A percentile compares a stretch with the other conserved stretches of the same genome.
Evolutionary conservation across 345 rosid genomes (phyloP).

Genomic region (Gynandropsis gynandra): DNA sequence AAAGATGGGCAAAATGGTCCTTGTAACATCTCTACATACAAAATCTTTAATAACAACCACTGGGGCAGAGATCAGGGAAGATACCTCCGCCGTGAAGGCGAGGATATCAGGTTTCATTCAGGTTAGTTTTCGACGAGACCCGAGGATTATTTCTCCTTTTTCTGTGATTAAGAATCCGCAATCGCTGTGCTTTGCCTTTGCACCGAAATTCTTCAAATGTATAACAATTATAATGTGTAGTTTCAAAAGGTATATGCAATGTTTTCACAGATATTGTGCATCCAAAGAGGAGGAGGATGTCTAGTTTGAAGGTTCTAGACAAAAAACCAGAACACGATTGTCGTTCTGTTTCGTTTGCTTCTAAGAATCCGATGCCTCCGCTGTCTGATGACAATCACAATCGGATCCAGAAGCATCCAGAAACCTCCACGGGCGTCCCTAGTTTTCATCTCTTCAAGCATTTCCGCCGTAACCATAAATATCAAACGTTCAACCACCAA

Average conservation of each 20-base stretch:
- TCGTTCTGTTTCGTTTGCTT: too few relatives aligned
- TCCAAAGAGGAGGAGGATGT: too few relatives aligned
- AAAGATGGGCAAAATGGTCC: slow-evolving; percentile 31
- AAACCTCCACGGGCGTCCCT: slow-evolving; percentile 22
- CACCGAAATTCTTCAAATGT: too few relatives aligned
- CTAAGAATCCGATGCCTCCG: slow-evolving; percentile 12
- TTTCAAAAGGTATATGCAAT: too few relatives aligned
- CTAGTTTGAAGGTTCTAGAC: too few relatives aligned
- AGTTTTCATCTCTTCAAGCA: slow-evolving; percentile 39
- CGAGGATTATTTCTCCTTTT: too few relatives aligned
- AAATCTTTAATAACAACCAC: slow-evolving; percentile 33
- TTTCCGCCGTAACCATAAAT: slow-evolving; percentile 15
- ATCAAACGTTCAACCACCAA: too few relatives aligned
- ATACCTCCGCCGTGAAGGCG: slow-evolving; percentile 21
- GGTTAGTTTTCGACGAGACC: too few relatives aligned
- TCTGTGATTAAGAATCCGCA: not conserved
- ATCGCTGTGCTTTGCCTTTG: not conserved
- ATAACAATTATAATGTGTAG: too few relatives aligned
- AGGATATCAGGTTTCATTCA: not conserved
- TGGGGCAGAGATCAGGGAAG: slow-evolving; percentile 40
- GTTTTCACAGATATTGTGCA: too few relatives aligned
- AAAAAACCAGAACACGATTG: too few relatives aligned
- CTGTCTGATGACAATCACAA: slow-evolving; percentile 62
- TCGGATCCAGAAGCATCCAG: slow-evolving; percentile 24
- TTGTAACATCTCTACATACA: slow-evolving; percentile 32